Conservation (phyloP, 2,329 filamentous ascomycete genomes). For the Zymoseptoria pseudotritici region DNA sequence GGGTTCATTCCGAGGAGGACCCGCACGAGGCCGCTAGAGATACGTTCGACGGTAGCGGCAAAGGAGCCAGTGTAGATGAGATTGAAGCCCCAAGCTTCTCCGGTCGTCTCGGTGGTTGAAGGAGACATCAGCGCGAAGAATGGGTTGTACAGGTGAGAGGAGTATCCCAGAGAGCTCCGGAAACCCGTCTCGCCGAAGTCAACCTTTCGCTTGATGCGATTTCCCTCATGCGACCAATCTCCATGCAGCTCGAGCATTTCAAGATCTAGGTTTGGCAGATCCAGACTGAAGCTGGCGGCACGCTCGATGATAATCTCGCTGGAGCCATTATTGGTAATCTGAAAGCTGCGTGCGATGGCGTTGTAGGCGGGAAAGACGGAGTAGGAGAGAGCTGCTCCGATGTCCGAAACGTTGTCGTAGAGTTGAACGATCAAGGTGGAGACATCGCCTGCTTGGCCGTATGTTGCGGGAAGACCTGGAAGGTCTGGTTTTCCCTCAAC, state of each 20-base stretch:
- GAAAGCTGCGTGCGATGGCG: constrained; percentile 54
- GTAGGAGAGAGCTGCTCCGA: constrained; percentile 54
- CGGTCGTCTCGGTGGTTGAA: constrained; percentile 52
- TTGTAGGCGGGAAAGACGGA: constrained; percentile 57
- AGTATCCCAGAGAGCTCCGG: constrained; percentile 54
- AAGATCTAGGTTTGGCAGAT: constrained; percentile 53
- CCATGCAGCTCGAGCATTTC: constrained; percentile 57
- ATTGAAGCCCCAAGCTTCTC: constrained; percentile 58
- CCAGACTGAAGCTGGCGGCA: constrained; percentile 54
- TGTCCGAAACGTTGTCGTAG: constrained; percentile 51
- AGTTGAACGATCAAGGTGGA: constrained; percentile 52
- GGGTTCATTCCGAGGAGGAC: constrained; percentile 56
- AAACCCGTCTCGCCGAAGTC: constrained; percentile 51
- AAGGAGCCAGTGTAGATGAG: constrained; percentile 60
- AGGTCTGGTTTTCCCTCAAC: constrained; percentile 50
- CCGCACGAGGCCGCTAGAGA: constrained; percentile 54
- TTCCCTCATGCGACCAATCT: constrained; percentile 54
- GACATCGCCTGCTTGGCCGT: constrained; percentile 49
- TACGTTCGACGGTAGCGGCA: constrained; percentile 53
- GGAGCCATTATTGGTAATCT: constrained; percentile 52
- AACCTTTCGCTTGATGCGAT: constrained; percentile 47
- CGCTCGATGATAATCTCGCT: constrained; percentile 32
- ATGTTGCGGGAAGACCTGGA: constrained; percentile 52
- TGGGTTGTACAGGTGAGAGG: constrained; percentile 58
- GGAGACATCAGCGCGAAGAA: constrained; percentile 53